Percentiles rank a stretch among this genome's conserved stretches.
Conservation (phyloP, 306 rosid species). For the Citrullus colocynthis region DNA sequence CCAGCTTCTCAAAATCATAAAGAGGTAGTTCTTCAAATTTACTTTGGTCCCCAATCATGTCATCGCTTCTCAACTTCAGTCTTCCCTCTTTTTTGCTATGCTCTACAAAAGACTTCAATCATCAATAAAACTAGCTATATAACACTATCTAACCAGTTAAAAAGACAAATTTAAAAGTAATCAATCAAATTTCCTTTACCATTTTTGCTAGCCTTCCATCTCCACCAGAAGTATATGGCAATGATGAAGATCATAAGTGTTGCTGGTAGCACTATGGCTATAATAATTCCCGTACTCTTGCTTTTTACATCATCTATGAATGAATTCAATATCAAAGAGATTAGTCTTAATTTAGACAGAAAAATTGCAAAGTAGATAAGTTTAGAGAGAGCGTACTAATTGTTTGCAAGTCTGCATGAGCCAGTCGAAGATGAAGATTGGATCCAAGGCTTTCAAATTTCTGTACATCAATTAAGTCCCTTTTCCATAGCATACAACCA, state of each 20-base stretch:
- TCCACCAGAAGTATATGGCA: neutral
- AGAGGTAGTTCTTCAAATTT: slow-evolving; percentile 26
- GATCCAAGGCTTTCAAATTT: neutral
- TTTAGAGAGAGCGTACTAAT: neutral
- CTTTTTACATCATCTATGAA: neutral
- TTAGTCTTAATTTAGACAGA: neutral
- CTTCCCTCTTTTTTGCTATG: neutral
- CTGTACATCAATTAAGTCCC: slow-evolving; percentile 19
- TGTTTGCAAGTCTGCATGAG: neutral
- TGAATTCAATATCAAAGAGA: neutral
- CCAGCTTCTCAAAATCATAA: slow-evolving; percentile 21
- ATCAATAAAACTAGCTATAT: too few species aligned
- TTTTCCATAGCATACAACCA: slow-evolving; percentile 36
- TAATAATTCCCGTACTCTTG: neutral
- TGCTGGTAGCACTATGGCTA: neutral
- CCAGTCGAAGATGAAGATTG: neutral
- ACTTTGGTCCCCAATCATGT: neutral
- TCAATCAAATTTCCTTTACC: neutral
- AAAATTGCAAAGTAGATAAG: neutral
- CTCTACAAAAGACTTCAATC: too few species aligned
- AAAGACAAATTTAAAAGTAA: too few species aligned
- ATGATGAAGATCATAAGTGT: neutral
- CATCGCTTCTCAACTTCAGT: neutral
- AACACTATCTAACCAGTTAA: too few species aligned
- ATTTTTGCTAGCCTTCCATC: neutral